Conservation (phyloP, 2,329 filamentous ascomycete species). For the Cryphonectria carpinicola region DNA sequence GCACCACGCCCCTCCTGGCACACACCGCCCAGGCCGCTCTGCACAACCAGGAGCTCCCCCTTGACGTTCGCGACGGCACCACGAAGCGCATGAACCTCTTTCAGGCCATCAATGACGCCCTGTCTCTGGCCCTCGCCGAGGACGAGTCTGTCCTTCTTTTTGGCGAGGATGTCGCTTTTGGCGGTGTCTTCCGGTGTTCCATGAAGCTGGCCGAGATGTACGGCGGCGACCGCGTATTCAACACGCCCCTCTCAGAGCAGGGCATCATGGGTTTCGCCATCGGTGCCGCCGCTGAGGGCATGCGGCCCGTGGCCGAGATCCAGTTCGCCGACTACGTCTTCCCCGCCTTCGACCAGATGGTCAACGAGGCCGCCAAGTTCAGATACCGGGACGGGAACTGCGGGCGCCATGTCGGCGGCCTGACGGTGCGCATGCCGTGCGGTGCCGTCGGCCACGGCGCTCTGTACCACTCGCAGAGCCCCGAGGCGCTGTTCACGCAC, state of each 20-base stretch:
- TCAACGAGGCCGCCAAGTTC: conserved; percentile 78
- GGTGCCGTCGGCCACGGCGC: conserved; percentile 89
- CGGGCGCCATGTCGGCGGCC: conserved; percentile 68
- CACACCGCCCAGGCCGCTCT: conserved; percentile 78
- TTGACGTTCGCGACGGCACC: conserved; percentile 65
- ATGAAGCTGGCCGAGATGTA: conserved; percentile 70
- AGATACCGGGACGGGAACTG: conserved; percentile 71
- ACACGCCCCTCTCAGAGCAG: conserved; percentile 71
- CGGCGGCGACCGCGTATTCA: conserved; percentile 71
- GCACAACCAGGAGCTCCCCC: conserved; percentile 71
- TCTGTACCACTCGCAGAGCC: conserved; percentile 86
- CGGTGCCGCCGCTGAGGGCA: conserved; percentile 67
- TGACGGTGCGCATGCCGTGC: conserved; percentile 89
- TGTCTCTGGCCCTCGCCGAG: conserved; percentile 78
- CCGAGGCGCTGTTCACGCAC: conserved; percentile 86
- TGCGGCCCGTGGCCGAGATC: conserved; percentile 71
- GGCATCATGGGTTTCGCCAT: conserved; percentile 72
- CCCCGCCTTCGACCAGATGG: conserved; percentile 77
- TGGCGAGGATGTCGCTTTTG: conserved; percentile 94
- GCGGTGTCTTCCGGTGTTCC: conserved; percentile 71
- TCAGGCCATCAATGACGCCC: conserved; percentile 88
- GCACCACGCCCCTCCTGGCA: conserved; percentile 76
- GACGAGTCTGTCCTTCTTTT: conserved; percentile 91
- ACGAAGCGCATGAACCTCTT: conserved; percentile 93
- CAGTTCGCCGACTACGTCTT: conserved; percentile 81